phyloP scores from a whole-genome alignment of 1,284 basidiomycete genomes.

The Trichosporon coremiiforme region DNA sequence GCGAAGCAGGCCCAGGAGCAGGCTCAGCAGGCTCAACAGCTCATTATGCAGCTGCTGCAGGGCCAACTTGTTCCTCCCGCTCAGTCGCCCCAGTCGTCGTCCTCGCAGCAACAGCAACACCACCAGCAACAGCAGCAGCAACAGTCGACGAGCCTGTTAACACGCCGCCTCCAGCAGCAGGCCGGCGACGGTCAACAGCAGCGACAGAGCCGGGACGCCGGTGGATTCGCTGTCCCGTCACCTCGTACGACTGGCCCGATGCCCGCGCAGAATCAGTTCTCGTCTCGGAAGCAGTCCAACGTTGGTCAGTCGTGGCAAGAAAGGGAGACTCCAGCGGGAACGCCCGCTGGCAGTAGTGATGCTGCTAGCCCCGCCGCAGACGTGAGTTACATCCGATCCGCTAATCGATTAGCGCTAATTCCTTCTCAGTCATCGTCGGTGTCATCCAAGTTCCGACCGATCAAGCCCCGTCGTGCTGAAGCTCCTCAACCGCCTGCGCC shows the following conservation, averaged over 20 bases:
- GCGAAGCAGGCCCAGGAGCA: constrained; percentile 26
- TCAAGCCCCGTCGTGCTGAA: constrained; percentile 35
- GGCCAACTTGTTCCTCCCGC: constrained; percentile 1
- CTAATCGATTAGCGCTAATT: constrained; percentile 10
- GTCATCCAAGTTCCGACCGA: constrained; percentile 30
- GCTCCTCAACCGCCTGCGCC: constrained; percentile 32
- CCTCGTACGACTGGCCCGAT: background rate
- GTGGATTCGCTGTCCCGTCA: constrained; percentile 2
- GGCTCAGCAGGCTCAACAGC: constrained; percentile 26
- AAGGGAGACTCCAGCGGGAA: constrained; percentile 6
- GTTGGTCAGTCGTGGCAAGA: constrained; percentile 1
- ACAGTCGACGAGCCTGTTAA: constrained; percentile 36
- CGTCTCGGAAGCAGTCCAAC: background rate
- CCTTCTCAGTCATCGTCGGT: constrained; percentile 22
- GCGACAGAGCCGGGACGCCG: constrained; percentile 3
- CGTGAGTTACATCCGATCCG: background rate
- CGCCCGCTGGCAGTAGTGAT: constrained; percentile 6
- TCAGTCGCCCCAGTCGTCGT: constrained; percentile 1
- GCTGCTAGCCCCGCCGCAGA: constrained; percentile 17
- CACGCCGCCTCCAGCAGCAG: constrained; percentile 43
- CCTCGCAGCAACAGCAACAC: constrained; percentile 20
- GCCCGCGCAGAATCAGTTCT: background rate
- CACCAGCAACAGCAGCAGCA: constrained; percentile 21
- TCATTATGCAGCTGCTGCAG: constrained; percentile 22
- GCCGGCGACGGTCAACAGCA: constrained; percentile 19